A percentile compares a stretch with the other conserved stretches of the same genome.
Evolutionary conservation across 441 rosid genomes (phyloP).

Genomic region (Gossypium davidsonii): DNA sequence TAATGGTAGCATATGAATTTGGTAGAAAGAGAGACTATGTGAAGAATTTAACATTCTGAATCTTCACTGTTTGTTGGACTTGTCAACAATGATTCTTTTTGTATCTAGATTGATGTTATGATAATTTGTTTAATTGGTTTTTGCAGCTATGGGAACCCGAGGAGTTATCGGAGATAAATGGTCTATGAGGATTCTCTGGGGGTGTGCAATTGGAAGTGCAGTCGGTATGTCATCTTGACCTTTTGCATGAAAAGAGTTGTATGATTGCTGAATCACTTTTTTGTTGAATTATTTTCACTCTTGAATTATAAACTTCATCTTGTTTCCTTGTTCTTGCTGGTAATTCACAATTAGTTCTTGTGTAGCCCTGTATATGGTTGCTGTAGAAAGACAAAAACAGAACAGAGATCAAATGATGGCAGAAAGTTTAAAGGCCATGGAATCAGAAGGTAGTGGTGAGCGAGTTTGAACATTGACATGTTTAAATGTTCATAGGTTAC

Average conservation of each 20-base stretch:
- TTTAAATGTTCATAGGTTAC: background rate
- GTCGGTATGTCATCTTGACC: conserved; percentile 30
- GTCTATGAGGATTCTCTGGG: conserved; percentile 88
- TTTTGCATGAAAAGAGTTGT: conserved; percentile 3
- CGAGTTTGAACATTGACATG: conserved; percentile 30
- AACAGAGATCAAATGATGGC: conserved; percentile 61
- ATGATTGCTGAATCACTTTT: background rate
- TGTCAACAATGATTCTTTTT: background rate
- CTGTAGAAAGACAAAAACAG: conserved; percentile 69
- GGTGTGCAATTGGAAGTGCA: conserved; percentile 80
- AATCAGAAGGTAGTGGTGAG: conserved; percentile 44
- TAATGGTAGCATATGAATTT: background rate
- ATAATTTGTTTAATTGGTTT: conserved; percentile 1
- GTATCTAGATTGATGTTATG: conserved; percentile 7
- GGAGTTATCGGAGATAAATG: conserved; percentile 78
- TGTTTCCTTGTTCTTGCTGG: background rate
- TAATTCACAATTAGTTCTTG: conserved; percentile 1
- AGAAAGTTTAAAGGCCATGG: conserved; percentile 50
- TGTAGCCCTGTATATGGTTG: conserved; percentile 80
- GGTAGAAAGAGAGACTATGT: background rate
- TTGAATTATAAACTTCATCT: background rate
- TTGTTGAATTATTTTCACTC: background rate
- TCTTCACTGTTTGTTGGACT: conserved; percentile 1
- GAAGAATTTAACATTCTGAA: conserved; percentile 8
- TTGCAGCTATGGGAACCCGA: conserved; percentile 51